These are phyloP conservation scores for Teunomyces cretensis DNA, from an alignment of 805 yeast species.

Conservation along the genomic window DNA sequence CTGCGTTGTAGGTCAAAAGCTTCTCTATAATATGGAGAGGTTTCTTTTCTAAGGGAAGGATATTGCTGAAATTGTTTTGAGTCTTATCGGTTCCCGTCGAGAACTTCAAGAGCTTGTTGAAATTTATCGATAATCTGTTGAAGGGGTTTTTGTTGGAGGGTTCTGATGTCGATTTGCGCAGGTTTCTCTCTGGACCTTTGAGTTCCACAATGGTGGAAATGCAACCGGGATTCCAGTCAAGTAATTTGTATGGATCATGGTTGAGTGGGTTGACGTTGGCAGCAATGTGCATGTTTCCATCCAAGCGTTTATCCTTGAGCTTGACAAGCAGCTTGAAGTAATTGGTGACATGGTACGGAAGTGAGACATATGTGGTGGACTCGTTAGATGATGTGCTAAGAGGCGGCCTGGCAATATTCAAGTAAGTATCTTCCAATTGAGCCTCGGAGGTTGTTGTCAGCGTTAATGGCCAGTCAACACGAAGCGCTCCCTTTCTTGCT, in stretches of 20 bases:
- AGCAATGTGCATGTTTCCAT: conserved; percentile 49
- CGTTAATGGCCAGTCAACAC: conserved; percentile 10
- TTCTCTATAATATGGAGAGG: conserved; percentile 5
- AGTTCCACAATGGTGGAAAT: conserved; percentile 19
- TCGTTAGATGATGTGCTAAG: conserved; percentile 31
- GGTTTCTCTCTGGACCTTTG: not conserved
- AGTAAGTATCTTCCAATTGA: conserved; percentile 22
- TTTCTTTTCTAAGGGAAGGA: not conserved
- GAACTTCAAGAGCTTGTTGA: conserved; percentile 26
- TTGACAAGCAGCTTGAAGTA: conserved; percentile 36
- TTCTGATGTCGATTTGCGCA: not conserved
- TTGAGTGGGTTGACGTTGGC: conserved; percentile 52
- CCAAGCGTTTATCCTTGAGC: conserved; percentile 36
- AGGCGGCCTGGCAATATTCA: conserved; percentile 40
- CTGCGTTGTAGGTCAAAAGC: conserved; percentile 12
- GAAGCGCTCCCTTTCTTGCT: conserved; percentile 5
- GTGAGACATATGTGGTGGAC: conserved; percentile 52
- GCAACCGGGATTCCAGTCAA: conserved; percentile 58
- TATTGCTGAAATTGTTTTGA: conserved; percentile 3
- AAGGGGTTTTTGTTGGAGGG: conserved; percentile 16
- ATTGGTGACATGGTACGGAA: conserved; percentile 49
- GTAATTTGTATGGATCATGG: conserved; percentile 53
- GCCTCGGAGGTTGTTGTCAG: conserved; percentile 2
- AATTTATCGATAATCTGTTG: conserved; percentile 31
- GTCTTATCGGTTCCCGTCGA: conserved; percentile 5